Base-by-base conservation (phyloP, 2,329 filamentous ascomycete genomes). In the Orbilia blumenaviensis region DNA sequence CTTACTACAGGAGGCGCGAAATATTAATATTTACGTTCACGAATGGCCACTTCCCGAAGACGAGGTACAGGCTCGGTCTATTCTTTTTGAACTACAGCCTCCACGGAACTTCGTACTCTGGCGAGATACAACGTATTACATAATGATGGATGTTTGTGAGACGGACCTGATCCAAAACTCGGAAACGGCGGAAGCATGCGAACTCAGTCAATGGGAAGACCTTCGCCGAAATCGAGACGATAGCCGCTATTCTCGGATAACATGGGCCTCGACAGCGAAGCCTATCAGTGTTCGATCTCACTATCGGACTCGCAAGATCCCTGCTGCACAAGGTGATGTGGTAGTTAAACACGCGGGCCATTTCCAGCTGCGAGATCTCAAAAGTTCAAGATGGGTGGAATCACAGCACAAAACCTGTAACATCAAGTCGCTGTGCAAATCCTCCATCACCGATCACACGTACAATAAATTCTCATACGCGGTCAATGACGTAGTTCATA, bases 41-140 rank as follows among this genome's bases (percentile, higher is more conserved):
- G 88, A 90, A 78, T 89, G 87, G 87, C 88, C 88, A 0, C 81
- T 90, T 0, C 85, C 87, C 0, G 29, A 44, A 0, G 14, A 82
- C 0, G 0, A 46, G 0, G 4, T 5, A 0, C 21, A 62, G 23
- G 38, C 58, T 3, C 64, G 44, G 16, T 32, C 36, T 1, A 66
- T 73, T 9, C 3, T 79, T 10, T 79, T 79, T 29, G 78, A 79
- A 41, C 36, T 79, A 23, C 58, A 72, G 42, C 76, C 72, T 12
- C 78, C 78, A 3, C 29, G 5, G 2, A 48, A 60, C 1, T 78
- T 79, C 52, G 61, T 54, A 14, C 16, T 58, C 9, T 79, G 78
- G 78, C 67, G 78, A 46, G 66, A 79, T 18, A 36, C 50, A n/a
- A 79, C 78, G 2, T 79, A 78, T n/a, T 71, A 63, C 12, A 44